Conservation (phyloP, 345 rosid genomes). For the Ceriops decandra region DNA sequence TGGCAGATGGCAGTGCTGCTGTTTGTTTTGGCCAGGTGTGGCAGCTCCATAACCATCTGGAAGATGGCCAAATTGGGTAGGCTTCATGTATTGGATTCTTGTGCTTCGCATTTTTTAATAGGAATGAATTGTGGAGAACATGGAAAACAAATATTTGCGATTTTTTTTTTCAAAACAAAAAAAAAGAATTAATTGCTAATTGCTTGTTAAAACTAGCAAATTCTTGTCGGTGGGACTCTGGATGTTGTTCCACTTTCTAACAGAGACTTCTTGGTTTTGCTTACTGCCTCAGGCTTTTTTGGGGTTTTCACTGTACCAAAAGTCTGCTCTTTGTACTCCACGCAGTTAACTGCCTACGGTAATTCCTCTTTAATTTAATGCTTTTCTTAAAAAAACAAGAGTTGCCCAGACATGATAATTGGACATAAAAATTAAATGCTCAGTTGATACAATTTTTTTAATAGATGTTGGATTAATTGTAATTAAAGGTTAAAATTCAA, state of each 20-base stretch:
- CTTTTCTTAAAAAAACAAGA: no score
- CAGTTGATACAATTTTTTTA: no score
- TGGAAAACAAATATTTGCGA: no score
- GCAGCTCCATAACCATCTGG: constrained; percentile 85
- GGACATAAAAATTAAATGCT: not conserved
- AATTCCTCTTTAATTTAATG: constrained; percentile 1
- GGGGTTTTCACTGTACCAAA: constrained; percentile 78
- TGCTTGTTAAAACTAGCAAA: no score
- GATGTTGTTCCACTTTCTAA: not conserved
- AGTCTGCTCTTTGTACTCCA: constrained; percentile 64
- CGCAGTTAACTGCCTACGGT: constrained; percentile 66
- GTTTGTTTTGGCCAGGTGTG: constrained; percentile 76
- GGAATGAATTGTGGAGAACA: no score
- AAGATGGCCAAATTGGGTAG: constrained; percentile 82
- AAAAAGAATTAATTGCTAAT: no score
- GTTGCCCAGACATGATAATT: no score
- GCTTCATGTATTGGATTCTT: not conserved
- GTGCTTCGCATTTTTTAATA: no score
- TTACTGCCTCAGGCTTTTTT: constrained; percentile 58
- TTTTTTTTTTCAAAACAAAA: no score
- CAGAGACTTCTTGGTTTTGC: not conserved
- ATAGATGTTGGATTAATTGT: no score
- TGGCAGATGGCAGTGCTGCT: constrained; percentile 86
- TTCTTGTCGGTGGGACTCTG: no score
- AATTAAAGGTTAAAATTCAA: no score